A percentile compares a stretch with the other conserved stretches of the same genome.
phyloP scores from a whole-genome alignment of 2,329 filamentous ascomycete genomes.

The Beauveria sp. region DNA sequence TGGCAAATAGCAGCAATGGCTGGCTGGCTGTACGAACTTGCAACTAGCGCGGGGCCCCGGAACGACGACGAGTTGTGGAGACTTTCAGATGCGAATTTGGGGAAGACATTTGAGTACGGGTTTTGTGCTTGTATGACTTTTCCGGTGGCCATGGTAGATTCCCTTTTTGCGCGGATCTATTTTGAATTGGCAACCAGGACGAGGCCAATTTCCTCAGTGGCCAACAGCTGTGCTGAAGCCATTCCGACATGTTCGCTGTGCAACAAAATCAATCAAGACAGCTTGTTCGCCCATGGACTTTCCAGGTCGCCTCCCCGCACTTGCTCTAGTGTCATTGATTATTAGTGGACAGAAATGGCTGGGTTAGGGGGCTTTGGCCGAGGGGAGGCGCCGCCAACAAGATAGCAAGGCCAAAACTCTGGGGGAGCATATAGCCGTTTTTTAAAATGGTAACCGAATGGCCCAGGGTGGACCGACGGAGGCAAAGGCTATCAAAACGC shows the following conservation, averaged over 20 bases:
- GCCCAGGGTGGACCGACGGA: neutral
- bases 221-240: no score
- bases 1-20: neutral
- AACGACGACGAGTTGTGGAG: neutral
- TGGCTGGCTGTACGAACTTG: neutral
- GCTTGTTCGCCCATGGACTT: neutral
- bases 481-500: neutral
- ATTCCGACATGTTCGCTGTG: no score
- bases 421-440: conserved; percentile 6
- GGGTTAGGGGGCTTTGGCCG: conserved; percentile 4
- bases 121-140: neutral
- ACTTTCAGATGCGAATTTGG: conserved; percentile 7
- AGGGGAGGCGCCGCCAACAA: neutral
- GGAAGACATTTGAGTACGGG: neutral
- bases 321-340: neutral
- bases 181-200: no score
- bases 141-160: no score
- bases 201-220: no score
- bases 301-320: neutral
- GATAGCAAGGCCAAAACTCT: neutral
- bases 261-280: no score
- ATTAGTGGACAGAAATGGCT: neutral
- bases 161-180: no score
- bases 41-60: conserved; percentile 6
- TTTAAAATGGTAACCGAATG: neutral